These are phyloP conservation scores for Candida golubevii DNA, from an alignment of 805 yeast species.

Conservation along the genomic window DNA sequence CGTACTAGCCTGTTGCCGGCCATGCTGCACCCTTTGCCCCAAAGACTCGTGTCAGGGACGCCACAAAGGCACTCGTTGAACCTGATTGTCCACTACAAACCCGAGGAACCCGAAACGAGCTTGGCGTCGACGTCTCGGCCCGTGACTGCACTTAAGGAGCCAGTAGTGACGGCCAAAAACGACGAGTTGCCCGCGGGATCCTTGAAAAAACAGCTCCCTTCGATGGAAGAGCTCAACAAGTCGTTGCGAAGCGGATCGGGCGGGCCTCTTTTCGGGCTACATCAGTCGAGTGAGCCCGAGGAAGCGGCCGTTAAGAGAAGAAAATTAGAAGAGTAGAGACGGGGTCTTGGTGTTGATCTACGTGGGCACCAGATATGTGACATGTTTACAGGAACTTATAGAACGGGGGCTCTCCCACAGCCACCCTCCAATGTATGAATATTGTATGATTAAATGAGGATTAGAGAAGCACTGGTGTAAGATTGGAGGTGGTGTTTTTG, in stretches of 20 bases:
- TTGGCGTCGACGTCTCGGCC: background rate
- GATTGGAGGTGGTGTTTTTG: no score
- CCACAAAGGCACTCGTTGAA: constrained; percentile 14
- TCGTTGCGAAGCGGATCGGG: constrained; percentile 21
- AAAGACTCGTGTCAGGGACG: constrained; percentile 2
- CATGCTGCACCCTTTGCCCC: constrained; percentile 13
- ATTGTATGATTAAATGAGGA: no score
- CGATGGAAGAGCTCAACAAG: constrained; percentile 35
- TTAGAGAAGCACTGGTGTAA: no score
- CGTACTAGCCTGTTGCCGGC: constrained; percentile 16
- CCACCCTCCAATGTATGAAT: background rate
- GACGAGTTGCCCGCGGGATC: constrained; percentile 1
- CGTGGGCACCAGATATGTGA: no score
- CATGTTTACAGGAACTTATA: background rate
- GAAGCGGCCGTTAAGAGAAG: constrained; percentile 13
- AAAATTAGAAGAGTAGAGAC: constrained; percentile 9
- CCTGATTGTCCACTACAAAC: background rate
- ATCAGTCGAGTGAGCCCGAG: background rate
- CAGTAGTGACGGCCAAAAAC: background rate
- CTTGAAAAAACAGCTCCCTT: constrained; percentile 27
- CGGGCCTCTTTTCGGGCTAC: background rate
- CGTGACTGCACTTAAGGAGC: background rate
- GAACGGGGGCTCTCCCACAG: background rate
- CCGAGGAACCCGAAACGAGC: background rate
- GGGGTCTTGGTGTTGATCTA: no score